phyloP scores from a whole-genome alignment of 1,284 basidiomycete genomes.

The Ganoderma boninense region DNA sequence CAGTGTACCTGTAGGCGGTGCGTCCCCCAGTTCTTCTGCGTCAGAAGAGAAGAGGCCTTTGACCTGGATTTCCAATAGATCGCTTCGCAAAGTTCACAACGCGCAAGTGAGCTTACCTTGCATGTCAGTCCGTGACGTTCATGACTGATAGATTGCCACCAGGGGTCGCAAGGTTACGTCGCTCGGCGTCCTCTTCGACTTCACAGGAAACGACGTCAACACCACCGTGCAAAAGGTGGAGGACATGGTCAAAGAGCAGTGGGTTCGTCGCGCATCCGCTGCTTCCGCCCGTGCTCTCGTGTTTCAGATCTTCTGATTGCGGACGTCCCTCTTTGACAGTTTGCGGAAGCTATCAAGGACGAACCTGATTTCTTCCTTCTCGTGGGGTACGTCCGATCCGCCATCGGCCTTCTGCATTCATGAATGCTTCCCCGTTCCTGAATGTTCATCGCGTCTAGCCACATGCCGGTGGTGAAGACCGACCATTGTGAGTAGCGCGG shows the following conservation, averaged over 20 bases:
- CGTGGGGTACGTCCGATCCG: slow-evolving; percentile 56
- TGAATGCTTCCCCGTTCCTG: not conserved
- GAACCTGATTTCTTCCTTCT: slow-evolving; percentile 86
- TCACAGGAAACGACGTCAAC: slow-evolving; percentile 69
- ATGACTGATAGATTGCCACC: not conserved
- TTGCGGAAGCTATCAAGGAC: slow-evolving; percentile 78
- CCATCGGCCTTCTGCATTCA: too few relatives aligned
- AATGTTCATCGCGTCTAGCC: slow-evolving; percentile 45
- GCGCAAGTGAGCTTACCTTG: slow-evolving; percentile 27
- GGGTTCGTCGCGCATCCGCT: slow-evolving; percentile 52
- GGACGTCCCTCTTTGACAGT: slow-evolving; percentile 50
- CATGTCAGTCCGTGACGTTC: not conserved
- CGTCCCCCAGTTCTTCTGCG: slow-evolving; percentile 27
- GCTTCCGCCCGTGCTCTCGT: not conserved
- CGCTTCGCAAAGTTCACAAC: slow-evolving; percentile 83
- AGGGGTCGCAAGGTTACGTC: slow-evolving; percentile 81
- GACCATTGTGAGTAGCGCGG: slow-evolving; percentile 60
- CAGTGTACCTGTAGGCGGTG: slow-evolving; percentile 72
- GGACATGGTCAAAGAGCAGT: slow-evolving; percentile 79
- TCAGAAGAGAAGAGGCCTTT: not conserved
- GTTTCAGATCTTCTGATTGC: too few relatives aligned
- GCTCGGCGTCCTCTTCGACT: slow-evolving; percentile 84
- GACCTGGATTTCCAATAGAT: slow-evolving; percentile 42
- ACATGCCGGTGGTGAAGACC: slow-evolving; percentile 68
- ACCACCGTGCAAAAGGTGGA: slow-evolving; percentile 79